Percentiles rank a stretch among this genome's conserved stretches.
Conservation (phyloP, 805 yeast species). For the Barnettozyma sucrosica region DNA sequence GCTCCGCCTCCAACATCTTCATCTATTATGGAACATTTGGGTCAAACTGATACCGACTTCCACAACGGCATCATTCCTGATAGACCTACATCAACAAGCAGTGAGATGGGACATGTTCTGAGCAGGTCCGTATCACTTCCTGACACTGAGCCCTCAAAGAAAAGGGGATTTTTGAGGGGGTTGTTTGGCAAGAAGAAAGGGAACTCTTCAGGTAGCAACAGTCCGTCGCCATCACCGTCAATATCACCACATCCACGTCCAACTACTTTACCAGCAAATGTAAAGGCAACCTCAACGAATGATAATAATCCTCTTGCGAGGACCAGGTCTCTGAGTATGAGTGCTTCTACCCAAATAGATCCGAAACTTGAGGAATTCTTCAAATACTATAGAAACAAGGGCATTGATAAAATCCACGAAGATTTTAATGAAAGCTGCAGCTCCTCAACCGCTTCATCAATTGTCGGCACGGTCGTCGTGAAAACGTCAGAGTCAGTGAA, state of each 20-base stretch:
- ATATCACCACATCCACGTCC: slow-evolving; percentile 14
- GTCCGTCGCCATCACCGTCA: slow-evolving; percentile 7
- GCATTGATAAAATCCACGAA: slow-evolving; percentile 19
- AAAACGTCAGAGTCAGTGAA: slow-evolving; percentile 6
- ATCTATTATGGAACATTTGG: not conserved
- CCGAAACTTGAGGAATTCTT: slow-evolving; percentile 43
- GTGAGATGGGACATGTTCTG: slow-evolving; percentile 14
- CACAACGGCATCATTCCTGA: slow-evolving; percentile 4
- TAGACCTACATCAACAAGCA: not conserved
- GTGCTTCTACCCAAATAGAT: slow-evolving; percentile 30
- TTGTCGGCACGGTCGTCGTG: not conserved
- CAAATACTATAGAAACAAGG: slow-evolving; percentile 30
- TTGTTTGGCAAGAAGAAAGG: slow-evolving; percentile 27
- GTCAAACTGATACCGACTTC: not conserved
- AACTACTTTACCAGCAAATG: not conserved
- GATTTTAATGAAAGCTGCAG: slow-evolving; percentile 6
- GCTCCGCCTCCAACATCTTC: slow-evolving; percentile 4
- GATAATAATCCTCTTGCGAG: slow-evolving; percentile 8
- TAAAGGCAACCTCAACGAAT: not conserved
- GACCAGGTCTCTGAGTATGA: slow-evolving; percentile 13
- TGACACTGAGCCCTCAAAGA: slow-evolving; percentile 16
- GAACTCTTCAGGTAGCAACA: slow-evolving; percentile 6
- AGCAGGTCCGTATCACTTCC: slow-evolving; percentile 30
- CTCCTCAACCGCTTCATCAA: not conserved
- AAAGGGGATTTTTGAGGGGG: slow-evolving; percentile 33